Base-by-base conservation (phyloP, 1,284 basidiomycete genomes). In the Moesziomyces parantarcticus region DNA sequence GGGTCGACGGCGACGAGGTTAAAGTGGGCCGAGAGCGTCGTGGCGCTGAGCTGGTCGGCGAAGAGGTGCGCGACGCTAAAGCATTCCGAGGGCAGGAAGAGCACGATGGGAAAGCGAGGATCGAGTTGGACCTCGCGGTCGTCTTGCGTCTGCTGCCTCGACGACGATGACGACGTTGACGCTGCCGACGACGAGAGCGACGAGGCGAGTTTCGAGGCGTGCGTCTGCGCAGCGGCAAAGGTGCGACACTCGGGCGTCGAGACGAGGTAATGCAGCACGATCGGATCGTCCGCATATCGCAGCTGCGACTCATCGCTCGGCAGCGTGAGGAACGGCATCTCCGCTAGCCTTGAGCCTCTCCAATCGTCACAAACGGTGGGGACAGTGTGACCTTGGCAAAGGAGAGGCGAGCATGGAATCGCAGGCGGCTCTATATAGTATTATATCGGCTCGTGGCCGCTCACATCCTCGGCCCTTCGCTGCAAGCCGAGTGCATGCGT, bases 1-100 rank as follows among this genome's bases (percentile, higher is more conserved):
- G 63, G 58, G 20, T 66, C 63, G 14, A 66, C 26, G 1, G 63
- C 63, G 3, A 60, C 45, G 14, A 66, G 50, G 34, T 66, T 66
- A 39, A 66, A 66, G 5, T 9, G 16, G 1, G 23, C 16, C 9
- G 52, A 55, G 3, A 56, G 53, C 9, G 22, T 18, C 9, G 58
- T 5, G 26, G 60, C 50, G 20, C 34, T 25, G 0, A 66, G 63
- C 22, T 66, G 63, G 8, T 49, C 36, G n/a, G 52, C 23, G 40
- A 66, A 66, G n/a, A 66, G 47, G 32, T 66, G 63, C 1, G 53
- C 45, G 1, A 59, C 58, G 21, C 49, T 48, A 21, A 66, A 66
- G 26, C 63, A 59, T 23, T 66, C 63, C 8, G 52, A 52, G 0
- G 63, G 63, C 9, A 66, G 45, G 25, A 66, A 57, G 16, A 60